Evolutionary conservation across 2,329 filamentous ascomycete species (phyloP).

Genomic region (Hypocreales sp.): DNA sequence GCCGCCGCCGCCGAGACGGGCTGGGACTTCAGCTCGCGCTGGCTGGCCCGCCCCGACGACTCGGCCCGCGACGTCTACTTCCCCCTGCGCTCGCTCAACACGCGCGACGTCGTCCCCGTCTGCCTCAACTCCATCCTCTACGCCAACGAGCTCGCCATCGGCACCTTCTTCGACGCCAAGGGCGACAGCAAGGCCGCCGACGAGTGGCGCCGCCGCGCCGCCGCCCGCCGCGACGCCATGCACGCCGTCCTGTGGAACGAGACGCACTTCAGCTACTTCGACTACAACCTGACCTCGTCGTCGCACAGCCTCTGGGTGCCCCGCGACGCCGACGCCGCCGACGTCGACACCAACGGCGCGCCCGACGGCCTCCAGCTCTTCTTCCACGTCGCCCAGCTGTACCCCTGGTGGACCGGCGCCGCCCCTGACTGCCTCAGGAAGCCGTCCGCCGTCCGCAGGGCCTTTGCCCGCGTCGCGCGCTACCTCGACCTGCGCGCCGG

Average conservation of each 20-base stretch:
- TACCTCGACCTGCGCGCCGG: constrained; percentile 37
- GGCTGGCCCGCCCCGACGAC: constrained; percentile 40
- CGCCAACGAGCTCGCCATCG: constrained; percentile 45
- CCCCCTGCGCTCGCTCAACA: constrained; percentile 48
- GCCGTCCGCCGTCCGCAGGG: constrained; percentile 37
- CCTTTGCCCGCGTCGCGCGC: constrained; percentile 34
- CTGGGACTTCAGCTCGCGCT: constrained; percentile 47
- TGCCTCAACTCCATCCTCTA: constrained; percentile 57
- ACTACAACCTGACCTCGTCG: constrained; percentile 48
- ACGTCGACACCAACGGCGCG: constrained; percentile 20
- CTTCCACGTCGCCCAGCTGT: constrained; percentile 45
- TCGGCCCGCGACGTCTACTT: constrained; percentile 46
- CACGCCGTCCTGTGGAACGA: constrained; percentile 48
- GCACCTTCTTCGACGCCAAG: constrained; percentile 32
- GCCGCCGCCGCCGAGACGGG: constrained; percentile 51
- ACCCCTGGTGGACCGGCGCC: constrained; percentile 55
- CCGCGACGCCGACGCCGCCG: constrained; percentile 24
- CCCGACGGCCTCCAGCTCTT: constrained; percentile 39
- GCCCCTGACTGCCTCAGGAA: constrained; percentile 42
- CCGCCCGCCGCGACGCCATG: constrained; percentile 44
- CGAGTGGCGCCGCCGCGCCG: constrained; percentile 33
- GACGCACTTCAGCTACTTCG: constrained; percentile 48
- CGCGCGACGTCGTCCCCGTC: constrained; percentile 41
- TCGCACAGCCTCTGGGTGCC: constrained; percentile 39
- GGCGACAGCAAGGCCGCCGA: constrained; percentile 34